Evolutionary conservation across 164 flowering plant species (phyloP).

Genomic region (Chimonanthus salicifolius): DNA sequence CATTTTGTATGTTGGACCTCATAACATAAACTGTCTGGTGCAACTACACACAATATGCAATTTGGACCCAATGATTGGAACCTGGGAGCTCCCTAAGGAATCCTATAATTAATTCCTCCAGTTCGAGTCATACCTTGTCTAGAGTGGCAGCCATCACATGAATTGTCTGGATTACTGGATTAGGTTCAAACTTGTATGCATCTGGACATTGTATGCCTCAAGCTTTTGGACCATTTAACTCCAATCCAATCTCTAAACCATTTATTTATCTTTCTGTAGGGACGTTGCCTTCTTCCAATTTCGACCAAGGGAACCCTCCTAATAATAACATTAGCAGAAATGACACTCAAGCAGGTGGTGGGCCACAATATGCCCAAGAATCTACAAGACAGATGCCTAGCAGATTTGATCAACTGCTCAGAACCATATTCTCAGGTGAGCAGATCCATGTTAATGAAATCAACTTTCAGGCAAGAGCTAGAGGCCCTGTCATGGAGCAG

Average conservation of each 20-base stretch:
- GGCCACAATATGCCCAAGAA: conserved; percentile 17
- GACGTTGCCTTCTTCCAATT: conserved; percentile 13
- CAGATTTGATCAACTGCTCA: conserved; percentile 33
- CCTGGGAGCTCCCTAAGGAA: no score
- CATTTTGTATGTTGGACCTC: no score
- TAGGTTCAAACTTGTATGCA: neutral
- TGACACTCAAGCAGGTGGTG: conserved; percentile 21
- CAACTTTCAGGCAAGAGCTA: conserved; percentile 13
- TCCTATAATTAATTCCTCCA: neutral
- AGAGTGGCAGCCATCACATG: neutral
- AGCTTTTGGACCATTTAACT: neutral
- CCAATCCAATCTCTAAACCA: neutral
- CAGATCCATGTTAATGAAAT: conserved; percentile 17
- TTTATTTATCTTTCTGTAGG: conserved; percentile 14
- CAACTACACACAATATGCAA: no score
- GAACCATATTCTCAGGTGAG: conserved; percentile 29
- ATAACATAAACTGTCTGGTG: no score
- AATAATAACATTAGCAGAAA: conserved; percentile 6
- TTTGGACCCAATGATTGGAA: no score
- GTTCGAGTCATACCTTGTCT: neutral
- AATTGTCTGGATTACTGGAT: neutral
- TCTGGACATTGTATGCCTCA: neutral
- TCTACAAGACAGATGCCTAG: conserved; percentile 17
- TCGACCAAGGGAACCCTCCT: conserved; percentile 16
- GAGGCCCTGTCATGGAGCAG: conserved; percentile 14